Percentiles rank a stretch among this genome's conserved stretches.
Evolutionary conservation across 352 stramenopile genomes (phyloP).

Genomic region (Pythium sukuiense): DNA sequence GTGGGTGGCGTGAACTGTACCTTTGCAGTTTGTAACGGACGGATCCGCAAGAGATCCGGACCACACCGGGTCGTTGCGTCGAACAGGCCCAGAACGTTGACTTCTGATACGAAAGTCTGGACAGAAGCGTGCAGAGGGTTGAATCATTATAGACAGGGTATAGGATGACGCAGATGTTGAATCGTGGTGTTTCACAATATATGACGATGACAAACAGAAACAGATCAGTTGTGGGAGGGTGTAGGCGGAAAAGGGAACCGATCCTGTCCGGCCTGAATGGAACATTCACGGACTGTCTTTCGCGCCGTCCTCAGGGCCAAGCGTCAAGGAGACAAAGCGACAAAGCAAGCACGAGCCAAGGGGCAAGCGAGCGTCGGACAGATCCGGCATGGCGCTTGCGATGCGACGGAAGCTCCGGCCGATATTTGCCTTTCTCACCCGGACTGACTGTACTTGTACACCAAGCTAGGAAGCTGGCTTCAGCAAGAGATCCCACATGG

Average conservation of each 20-base stretch:
- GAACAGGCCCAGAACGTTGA: background rate
- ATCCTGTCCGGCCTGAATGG: background rate
- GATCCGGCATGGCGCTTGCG: background rate
- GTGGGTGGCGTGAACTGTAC: background rate
- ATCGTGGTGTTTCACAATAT: background rate
- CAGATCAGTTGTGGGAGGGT: background rate
- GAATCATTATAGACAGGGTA: background rate
- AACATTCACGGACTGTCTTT: background rate
- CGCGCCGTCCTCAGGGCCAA: background rate
- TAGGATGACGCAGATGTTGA: background rate
- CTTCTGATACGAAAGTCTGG: background rate
- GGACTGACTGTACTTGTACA: background rate
- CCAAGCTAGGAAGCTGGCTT: background rate
- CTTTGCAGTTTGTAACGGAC: conserved; percentile 3
- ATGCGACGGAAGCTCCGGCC: background rate
- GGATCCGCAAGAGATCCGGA: background rate
- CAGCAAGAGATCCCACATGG: background rate
- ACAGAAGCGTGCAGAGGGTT: background rate
- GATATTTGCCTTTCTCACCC: background rate
- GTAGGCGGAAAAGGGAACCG: background rate
- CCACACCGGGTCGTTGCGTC: background rate
- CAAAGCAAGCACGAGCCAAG: too few species aligned
- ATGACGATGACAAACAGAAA: background rate
- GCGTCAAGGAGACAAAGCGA: background rate
- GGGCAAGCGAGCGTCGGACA: background rate